Conservation (phyloP, 805 yeast species). For the Kazachstania martiniae region DNA sequence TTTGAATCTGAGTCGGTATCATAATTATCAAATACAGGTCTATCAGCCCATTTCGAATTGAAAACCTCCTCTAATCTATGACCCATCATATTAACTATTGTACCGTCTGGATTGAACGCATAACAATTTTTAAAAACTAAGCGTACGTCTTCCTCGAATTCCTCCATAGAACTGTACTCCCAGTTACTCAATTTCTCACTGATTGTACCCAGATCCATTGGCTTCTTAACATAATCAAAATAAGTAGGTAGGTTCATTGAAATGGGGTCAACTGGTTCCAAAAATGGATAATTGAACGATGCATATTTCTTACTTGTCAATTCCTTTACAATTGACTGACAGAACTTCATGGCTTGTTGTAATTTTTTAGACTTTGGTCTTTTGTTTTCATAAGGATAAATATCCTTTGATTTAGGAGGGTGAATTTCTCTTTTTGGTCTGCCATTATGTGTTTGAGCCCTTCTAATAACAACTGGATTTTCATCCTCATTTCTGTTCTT, state of each 20-base stretch:
- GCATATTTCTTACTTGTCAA: constrained; percentile 74
- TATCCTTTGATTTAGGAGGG: constrained; percentile 91
- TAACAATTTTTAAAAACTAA: constrained; percentile 85
- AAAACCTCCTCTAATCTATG: constrained; percentile 80
- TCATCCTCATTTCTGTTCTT: constrained; percentile 19
- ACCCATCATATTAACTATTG: constrained; percentile 93
- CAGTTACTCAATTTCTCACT: constrained; percentile 72
- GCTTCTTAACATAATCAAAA: constrained; percentile 73
- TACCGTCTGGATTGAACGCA: constrained; percentile 90
- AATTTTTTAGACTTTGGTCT: constrained; percentile 80
- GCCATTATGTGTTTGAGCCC: constrained; percentile 67
- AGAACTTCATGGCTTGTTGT: constrained; percentile 81
- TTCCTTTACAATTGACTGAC: constrained; percentile 74
- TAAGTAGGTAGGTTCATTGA: constrained; percentile 89
- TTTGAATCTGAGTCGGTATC: constrained; percentile 35
- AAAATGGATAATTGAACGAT: constrained; percentile 76
- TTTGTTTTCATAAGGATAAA: constrained; percentile 64
- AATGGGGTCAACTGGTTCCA: constrained; percentile 91
- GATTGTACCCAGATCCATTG: constrained; percentile 90
- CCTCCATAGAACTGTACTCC: constrained; percentile 80
- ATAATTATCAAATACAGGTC: constrained; percentile 57
- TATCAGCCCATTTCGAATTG: constrained; percentile 78
- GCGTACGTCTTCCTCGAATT: constrained; percentile 73
- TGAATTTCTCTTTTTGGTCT: constrained; percentile 93
- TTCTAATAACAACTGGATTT: constrained; percentile 40